Base-by-base conservation (phyloP, 2,329 filamentous ascomycete genomes). In the Thelonectria rubi region DNA sequence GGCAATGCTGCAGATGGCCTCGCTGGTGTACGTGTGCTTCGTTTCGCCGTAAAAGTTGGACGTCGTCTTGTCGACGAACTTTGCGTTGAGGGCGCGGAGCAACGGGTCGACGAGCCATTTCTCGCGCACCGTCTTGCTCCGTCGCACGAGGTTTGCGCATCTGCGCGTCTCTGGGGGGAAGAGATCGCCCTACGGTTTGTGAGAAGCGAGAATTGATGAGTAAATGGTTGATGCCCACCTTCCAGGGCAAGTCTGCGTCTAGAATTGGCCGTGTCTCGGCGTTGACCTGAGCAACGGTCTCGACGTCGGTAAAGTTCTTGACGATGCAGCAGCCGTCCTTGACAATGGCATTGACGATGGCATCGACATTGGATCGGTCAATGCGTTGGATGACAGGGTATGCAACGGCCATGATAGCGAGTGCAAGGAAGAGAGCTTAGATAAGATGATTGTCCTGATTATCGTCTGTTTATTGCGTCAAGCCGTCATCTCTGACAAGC, bases 181-280 rank as follows among this genome's bases (percentile, higher is more conserved):
- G n/a, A 58, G 17, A 17, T 58, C 56, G 24, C 56, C 56, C 56
- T 58, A 17, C 5, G 8, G 14, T 14, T 39, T 32, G 24, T 37
- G 11, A 32, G 40, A 20, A n/a, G 26, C n/a, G 18, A 8, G 20
- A 14, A 10, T 12, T n/a, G 3, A 1, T 17, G 39, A 15, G 5
- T 32, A 9, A 11, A 11, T 5, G 15, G 12, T 24, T 3, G 15
- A 30, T 12, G 15, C 32, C 42, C 12, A 53, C 56, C 56, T 53
- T 53, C 56, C 56, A 58, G 11, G 56, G 56, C 34, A 58, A 15
- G 49, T 58, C 56, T n/a, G 56, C 56, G 18, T 58, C 56, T 32
- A 58, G 32, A 52, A 30, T 48, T n/a, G 56, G 56, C 6, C 56
- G 56, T 2, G 56, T 58, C 56, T 58, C 56, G 32, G 49, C 49